Evolutionary conservation across 495 filamentous ascomycete genomes (phyloP).

Genomic region (Aspergillus funiculosus): DNA sequence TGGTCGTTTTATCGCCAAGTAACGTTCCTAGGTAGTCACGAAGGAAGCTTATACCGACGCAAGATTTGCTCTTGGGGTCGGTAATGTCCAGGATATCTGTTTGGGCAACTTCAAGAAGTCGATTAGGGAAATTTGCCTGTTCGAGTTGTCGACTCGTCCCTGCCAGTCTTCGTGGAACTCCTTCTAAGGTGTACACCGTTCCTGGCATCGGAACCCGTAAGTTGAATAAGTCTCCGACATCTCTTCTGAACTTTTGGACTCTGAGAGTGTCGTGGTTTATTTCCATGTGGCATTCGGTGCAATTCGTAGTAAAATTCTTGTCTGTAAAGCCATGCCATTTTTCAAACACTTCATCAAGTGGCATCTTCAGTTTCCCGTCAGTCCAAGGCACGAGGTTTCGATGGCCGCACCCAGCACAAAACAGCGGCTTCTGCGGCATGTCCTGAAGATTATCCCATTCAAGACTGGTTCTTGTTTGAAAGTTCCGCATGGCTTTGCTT

Average conservation of each 20-base stretch:
- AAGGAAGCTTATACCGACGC: conserved; percentile 15
- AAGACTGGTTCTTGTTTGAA: conserved; percentile 45
- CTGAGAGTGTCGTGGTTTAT: conserved; percentile 48
- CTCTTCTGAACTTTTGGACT: conserved; percentile 51
- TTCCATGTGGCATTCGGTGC: conserved; percentile 41
- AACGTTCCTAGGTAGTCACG: conserved; percentile 16
- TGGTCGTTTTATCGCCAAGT: conserved; percentile 9
- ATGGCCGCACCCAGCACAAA: conserved; percentile 52
- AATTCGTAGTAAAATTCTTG: conserved; percentile 44
- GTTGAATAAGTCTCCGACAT: conserved; percentile 41
- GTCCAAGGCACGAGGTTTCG: conserved; percentile 55
- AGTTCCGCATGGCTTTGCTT: conserved; percentile 38
- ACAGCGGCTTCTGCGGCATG: conserved; percentile 39
- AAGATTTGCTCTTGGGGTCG: conserved; percentile 8
- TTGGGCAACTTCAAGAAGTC: conserved; percentile 44
- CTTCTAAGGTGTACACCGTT: conserved; percentile 46
- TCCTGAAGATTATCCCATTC: conserved; percentile 58
- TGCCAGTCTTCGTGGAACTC: conserved; percentile 19
- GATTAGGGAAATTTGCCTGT: conserved; percentile 51
- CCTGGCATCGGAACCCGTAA: conserved; percentile 55
- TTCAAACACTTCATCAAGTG: conserved; percentile 23
- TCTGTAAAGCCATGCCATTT: conserved; percentile 57
- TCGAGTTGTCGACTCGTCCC: background rate
- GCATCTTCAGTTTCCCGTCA: conserved; percentile 33
- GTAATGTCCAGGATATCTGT: conserved; percentile 31